Evolutionary conservation across 164 flowering plant genomes (phyloP), one percentile per base, ranked within the genome.

Genomic region (Piper betle): DNA sequence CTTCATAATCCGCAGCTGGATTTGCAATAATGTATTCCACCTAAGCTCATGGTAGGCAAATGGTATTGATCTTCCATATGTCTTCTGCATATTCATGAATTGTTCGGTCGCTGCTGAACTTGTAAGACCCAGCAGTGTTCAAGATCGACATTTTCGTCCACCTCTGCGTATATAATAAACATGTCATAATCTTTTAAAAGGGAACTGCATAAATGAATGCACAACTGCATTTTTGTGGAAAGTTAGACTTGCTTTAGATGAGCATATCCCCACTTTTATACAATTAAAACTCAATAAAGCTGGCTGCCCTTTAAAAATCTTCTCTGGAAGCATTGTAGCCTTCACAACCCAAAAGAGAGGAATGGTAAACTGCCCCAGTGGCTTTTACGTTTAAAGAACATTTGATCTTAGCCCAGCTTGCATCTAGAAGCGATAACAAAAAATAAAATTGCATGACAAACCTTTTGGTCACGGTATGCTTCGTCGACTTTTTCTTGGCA

Each of bases 51-150:
- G 84, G 86, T 57, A 86, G 71, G n/a, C 71, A 72, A 11, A 76
- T 81, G 19, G 96, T 91, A 46, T 80, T 52, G 37, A 92, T 84
- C 62, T 71, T 75, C 98, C 98, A 89, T 72, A 87, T 87, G 64
- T 92, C 87, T 63, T 71, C 73, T 4, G 96, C 96, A 63, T 89
- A 89, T 70, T 92, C 84, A 18, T 78, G 93, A 61, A 92, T 92
- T 0, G 98, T 92, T 59, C 96, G 64, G 71, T 89, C 98, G 56
- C 98, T 89, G 80, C 96, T 89, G 73, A 92, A 92, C 81, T 89
- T 89, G 81, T 61, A 75, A 9, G 98, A 92, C 43, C 96, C 96
- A 37, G 96, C 96, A 5, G 96, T 86, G 62, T 85, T 89, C 78
- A 89, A 56, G 71, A 92, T 89, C 10, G 95, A 84, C 96, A 92